Evolutionary conservation across 768 basidiomycete genomes (phyloP), one percentile per base, ranked within the genome.

Genomic region (Asterophora parasitica): DNA sequence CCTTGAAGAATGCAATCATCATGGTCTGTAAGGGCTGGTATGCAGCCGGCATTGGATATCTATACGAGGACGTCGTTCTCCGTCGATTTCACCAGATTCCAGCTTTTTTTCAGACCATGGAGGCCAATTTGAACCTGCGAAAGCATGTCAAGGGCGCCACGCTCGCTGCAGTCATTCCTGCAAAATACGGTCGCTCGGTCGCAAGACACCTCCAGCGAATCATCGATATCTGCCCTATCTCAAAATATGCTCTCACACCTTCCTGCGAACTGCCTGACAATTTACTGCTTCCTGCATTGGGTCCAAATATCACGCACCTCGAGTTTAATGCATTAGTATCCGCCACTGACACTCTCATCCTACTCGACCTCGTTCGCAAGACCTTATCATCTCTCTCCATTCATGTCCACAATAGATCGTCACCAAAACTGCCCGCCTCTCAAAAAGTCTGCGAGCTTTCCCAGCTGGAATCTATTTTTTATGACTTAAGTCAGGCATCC

Each of bases 21-120:
- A 27, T 50, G 8, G 65, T 67, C 10, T 68, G 61, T 49, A 60
- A 52, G 19, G 30, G 31, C 1, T 67, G 65, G 63, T 49, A 62
- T 35, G 19, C 44, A 20, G 45, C 57, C n/a, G 62, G 57, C 7
- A 49, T 63, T 30, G 36, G 51, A 13, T 33, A 61, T 28, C 50
- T 67, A 3, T 68, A 66, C 46, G 51, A 59, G 39, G 50, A 59
- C 13, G 43, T 67, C n/a, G 52, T 46, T 28, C 51, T 68, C 31
- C 60, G 53, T 8, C 53, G 51, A 5, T 41, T 56, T 16, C 55
- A 49, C 19, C 61, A 65, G 37, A 47, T 65, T 5, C 40, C 45
- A 16, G 50, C 45, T 4, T 52, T 67, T 9, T 49, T 56, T 10
- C 28, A 38, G 12, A 55, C 63, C 0, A 50, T 66, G 7, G 48